Evolutionary conservation across 192 early-diverging fungal genomes (phyloP).

Genomic region (Entomortierella parvispora): DNA sequence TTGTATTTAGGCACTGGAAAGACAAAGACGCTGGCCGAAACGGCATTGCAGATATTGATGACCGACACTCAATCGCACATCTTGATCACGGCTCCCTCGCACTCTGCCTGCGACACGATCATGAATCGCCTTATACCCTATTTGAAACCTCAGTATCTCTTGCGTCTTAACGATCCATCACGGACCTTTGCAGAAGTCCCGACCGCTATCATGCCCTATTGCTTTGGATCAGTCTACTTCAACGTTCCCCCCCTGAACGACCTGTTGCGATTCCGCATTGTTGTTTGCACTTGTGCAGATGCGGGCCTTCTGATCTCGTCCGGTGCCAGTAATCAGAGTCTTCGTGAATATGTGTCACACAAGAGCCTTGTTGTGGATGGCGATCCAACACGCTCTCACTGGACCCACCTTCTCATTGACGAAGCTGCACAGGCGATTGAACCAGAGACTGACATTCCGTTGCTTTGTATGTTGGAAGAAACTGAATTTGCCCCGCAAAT

Average conservation of each 20-base stretch:
- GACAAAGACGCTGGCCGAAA: conserved; percentile 64
- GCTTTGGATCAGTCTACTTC: conserved; percentile 50
- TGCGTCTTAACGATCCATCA: conserved; percentile 57
- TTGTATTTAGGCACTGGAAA: conserved; percentile 63
- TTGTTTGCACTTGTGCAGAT: conserved; percentile 63
- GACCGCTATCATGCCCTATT: conserved; percentile 56
- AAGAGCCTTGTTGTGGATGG: conserved; percentile 20
- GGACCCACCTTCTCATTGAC: conserved; percentile 65
- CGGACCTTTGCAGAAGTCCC: conserved; percentile 59
- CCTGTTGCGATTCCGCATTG: conserved; percentile 52
- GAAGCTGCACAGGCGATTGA: conserved; percentile 69
- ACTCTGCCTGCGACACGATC: conserved; percentile 65
- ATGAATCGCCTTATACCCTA: conserved; percentile 55
- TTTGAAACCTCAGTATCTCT: conserved; percentile 44
- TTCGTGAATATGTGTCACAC: conserved; percentile 33
- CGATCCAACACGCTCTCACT: conserved; percentile 32
- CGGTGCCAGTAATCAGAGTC: conserved; percentile 55
- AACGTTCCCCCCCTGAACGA: conserved; percentile 54
- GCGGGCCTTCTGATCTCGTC: conserved; percentile 56
- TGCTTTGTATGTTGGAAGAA: conserved; percentile 54
- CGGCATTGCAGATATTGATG: conserved; percentile 55
- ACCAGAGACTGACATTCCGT: conserved; percentile 59
- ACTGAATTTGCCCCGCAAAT: conserved; percentile 45
- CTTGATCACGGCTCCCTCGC: conserved; percentile 63
- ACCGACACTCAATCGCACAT: conserved; percentile 52